A percentile compares a stretch with the other conserved stretches of the same genome.
Evolutionary conservation across 768 basidiomycete genomes (phyloP).

Genomic region (Coprinopsis cinerea): DNA sequence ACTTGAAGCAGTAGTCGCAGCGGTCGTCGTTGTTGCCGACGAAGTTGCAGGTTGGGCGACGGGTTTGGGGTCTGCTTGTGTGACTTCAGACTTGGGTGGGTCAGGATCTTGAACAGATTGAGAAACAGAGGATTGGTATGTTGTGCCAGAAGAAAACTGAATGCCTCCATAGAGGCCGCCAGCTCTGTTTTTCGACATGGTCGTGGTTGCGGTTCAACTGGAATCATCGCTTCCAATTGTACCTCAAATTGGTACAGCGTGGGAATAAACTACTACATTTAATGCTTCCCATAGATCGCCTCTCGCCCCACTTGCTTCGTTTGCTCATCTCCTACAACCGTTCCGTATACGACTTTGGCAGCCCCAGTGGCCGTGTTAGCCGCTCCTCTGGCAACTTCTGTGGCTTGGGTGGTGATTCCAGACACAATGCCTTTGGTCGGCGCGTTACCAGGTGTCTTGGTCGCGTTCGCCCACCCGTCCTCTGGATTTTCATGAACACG

Average conservation of each 20-base stretch:
- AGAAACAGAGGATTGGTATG: slow-evolving; percentile 36
- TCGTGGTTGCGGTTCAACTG: slow-evolving; percentile 22
- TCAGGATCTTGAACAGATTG: slow-evolving; percentile 24
- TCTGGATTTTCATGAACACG: not conserved
- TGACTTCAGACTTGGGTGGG: slow-evolving; percentile 15
- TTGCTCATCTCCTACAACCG: too few relatives aligned
- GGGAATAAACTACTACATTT: too few relatives aligned
- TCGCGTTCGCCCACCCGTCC: too few relatives aligned
- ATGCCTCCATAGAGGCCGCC: slow-evolving; percentile 86
- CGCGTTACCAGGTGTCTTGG: too few relatives aligned
- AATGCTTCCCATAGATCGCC: too few relatives aligned
- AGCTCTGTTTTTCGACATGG: slow-evolving; percentile 67
- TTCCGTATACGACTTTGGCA: too few relatives aligned
- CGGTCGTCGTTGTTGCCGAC: slow-evolving; percentile 20
- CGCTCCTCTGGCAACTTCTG: too few relatives aligned
- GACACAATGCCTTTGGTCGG: too few relatives aligned
- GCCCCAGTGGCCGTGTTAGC: too few relatives aligned
- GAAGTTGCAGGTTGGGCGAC: slow-evolving; percentile 20
- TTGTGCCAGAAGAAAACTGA: slow-evolving; percentile 69
- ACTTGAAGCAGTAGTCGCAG: slow-evolving; percentile 2
- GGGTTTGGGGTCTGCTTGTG: slow-evolving; percentile 9
- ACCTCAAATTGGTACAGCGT: slow-evolving; percentile 5
- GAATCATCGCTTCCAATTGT: slow-evolving; percentile 6
- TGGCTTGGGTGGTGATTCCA: too few relatives aligned
- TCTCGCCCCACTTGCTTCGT: too few relatives aligned